A percentile compares a stretch with the other conserved stretches of the same genome.
phyloP scores from a whole-genome alignment of 495 filamentous ascomycete genomes.

The Penicillium canescens region DNA sequence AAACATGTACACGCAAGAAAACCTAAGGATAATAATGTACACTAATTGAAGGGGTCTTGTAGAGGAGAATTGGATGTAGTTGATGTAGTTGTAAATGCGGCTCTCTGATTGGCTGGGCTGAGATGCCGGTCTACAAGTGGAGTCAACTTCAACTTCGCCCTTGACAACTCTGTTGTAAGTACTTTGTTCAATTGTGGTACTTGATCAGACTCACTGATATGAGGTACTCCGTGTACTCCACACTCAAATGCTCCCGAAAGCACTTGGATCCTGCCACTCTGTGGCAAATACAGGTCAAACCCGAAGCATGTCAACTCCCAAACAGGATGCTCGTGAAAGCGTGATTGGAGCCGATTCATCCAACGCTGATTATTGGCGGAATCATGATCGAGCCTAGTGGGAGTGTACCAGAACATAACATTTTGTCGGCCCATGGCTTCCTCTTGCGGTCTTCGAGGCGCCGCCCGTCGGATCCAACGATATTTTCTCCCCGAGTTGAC shows the following conservation, averaged over 20 bases:
- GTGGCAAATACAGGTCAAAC: too few relatives aligned
- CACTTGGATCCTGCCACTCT: too few relatives aligned
- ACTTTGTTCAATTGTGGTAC: too few relatives aligned
- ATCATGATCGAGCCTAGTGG: constrained; percentile 39
- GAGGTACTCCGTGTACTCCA: too few relatives aligned
- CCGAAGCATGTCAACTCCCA: too few relatives aligned
- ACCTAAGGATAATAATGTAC: neutral
- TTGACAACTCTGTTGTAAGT: too few relatives aligned
- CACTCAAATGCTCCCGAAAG: too few relatives aligned
- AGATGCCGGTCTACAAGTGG: constrained; percentile 4
- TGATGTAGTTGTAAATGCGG: neutral
- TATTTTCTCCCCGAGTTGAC: neutral
- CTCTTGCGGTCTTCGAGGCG: constrained; percentile 8
- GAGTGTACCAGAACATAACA: constrained; percentile 24
- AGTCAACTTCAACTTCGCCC: neutral
- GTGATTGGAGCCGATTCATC: neutral
- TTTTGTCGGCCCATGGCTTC: constrained; percentile 10
- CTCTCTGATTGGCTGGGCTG: constrained; percentile 1
- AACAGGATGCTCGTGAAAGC: too few relatives aligned
- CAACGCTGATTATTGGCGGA: constrained; percentile 8
- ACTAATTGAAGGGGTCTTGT: neutral
- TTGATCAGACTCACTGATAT: too few relatives aligned
- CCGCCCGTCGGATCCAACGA: constrained; percentile 9
- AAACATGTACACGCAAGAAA: too few relatives aligned
- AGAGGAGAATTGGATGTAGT: neutral